A percentile compares a stretch with the other conserved stretches of the same genome.
Conservation (phyloP, 805 yeast species). For the Wickerhamomyces bisporus region DNA sequence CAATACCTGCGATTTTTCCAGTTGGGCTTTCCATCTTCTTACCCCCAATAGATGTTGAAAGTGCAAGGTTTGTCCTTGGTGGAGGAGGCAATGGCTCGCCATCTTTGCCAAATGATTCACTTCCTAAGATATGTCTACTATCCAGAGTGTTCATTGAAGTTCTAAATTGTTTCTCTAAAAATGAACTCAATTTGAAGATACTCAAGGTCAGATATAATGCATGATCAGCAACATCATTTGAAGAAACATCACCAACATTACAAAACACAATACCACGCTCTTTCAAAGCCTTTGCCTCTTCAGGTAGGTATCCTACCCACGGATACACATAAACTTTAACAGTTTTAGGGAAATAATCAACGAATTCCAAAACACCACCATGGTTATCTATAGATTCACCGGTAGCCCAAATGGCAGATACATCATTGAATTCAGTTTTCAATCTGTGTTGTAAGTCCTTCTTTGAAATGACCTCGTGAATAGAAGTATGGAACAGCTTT, state of each 20-base stretch:
- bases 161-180: background rate
- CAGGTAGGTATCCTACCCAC: conserved; percentile 55
- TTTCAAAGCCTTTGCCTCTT: conserved; percentile 38
- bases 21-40: conserved; percentile 27
- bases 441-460: conserved; percentile 36
- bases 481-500: conserved; percentile 32
- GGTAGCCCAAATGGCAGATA: conserved; percentile 53
- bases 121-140: background rate
- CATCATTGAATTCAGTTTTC: conserved; percentile 28
- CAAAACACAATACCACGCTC: conserved; percentile 38
- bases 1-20: conserved; percentile 40
- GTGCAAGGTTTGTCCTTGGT: conserved; percentile 3
- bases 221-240: conserved; percentile 46
- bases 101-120: background rate
- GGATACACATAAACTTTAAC: conserved; percentile 47
- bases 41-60: background rate
- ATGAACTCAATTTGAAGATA: background rate
- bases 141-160: background rate
- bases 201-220: background rate
- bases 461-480: conserved; percentile 36
- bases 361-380: conserved; percentile 46
- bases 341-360: conserved; percentile 39
- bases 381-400: conserved; percentile 50
- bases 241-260: conserved; percentile 61
- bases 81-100: conserved; percentile 23